These are phyloP conservation scores for Basipetospora chlamydospora DNA, from an alignment of 2,329 filamentous ascomycete species.

Conservation along the genomic window DNA sequence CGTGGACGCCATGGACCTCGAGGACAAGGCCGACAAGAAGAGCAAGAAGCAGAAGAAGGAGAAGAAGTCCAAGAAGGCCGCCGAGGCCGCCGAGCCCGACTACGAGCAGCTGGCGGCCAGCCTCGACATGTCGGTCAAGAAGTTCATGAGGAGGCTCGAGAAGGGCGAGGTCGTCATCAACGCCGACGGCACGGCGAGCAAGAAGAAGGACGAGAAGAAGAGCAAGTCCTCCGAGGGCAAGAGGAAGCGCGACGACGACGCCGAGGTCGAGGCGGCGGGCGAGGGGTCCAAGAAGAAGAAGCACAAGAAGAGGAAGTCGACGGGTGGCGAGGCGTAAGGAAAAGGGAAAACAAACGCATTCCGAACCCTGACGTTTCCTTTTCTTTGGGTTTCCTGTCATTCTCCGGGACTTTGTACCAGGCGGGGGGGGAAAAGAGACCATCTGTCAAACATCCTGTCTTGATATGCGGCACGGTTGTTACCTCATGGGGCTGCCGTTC, in stretches of 20 bases:
- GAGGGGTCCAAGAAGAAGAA: constrained; percentile 47
- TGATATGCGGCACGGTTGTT: too few relatives aligned
- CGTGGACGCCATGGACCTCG: constrained; percentile 22
- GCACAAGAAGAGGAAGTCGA: constrained; percentile 31
- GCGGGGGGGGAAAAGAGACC: too few relatives aligned
- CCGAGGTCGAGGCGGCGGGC: constrained; percentile 20
- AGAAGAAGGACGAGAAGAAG: constrained; percentile 68
- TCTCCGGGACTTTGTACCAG: too few relatives aligned
- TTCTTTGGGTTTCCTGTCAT: too few relatives aligned
- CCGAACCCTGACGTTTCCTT: too few relatives aligned
- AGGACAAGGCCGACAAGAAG: constrained; percentile 20
- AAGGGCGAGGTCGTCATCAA: constrained; percentile 57
- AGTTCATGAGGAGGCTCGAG: constrained; percentile 68
- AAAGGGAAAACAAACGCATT: too few relatives aligned
- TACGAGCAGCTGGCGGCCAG: constrained; percentile 47
- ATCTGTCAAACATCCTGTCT: too few relatives aligned
- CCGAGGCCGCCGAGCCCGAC: constrained; percentile 39
- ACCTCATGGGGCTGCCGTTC: too few relatives aligned
- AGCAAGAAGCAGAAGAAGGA: constrained; percentile 26
- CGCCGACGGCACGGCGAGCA: constrained; percentile 50
- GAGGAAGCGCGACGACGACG: constrained; percentile 41
- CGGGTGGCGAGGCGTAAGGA: constrained; percentile 1
- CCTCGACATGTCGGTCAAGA: constrained; percentile 56
- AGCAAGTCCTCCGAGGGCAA: constrained; percentile 2
- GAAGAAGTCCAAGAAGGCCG: constrained; percentile 22